Evolutionary conservation across 768 basidiomycete genomes (phyloP), one percentile per base, ranked within the genome.

Genomic region (Termitomyces titanicus): DNA sequence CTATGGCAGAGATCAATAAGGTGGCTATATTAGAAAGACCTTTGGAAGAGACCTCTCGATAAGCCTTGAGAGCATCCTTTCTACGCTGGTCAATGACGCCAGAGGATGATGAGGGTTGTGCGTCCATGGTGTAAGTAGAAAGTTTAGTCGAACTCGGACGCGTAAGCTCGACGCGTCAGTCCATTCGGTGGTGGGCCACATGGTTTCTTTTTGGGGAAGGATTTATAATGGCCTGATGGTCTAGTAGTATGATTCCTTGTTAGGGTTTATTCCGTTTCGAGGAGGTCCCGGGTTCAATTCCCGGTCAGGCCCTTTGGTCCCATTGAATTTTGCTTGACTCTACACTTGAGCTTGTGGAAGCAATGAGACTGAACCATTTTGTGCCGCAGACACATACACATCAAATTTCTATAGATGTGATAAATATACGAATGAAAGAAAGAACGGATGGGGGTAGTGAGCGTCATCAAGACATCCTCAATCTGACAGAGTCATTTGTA

Each of bases 11-110:
- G 53, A 46, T 66, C 22, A 53, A 55, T 20, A 57, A 38, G 18
- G 52, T 17, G 7, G 25, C 51, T 3, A 52, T 17, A 39, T 11
- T 43, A 11, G 2, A 51, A 24, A 12, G 5, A 2, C 9, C 51
- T 15, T 10, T 46, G 40, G 3, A 15, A 63, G 72, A 24, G 60
- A 90, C 91, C 56, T 89, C 88, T 56, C 92, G 79, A 65, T 93
- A 93, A 34, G 75, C 79, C 62, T 84, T 89, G 12, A 93, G 78
- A 11, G 89, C 88, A 73, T 88, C 85, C 58, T 79, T 76, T 65
- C 85, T 80, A 54, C 88, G 82, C 62, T 87, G 81, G 57, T 93
- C 91, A 61, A 92, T 82, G 22, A 69, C 63, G 37, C 75, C 77
- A 15, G 85, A 76, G 9, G 86, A 86, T 58, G 84, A 78, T 47